phyloP scores from a whole-genome alignment of 768 basidiomycete species.

The Leucocoprinus birnbaumii region DNA sequence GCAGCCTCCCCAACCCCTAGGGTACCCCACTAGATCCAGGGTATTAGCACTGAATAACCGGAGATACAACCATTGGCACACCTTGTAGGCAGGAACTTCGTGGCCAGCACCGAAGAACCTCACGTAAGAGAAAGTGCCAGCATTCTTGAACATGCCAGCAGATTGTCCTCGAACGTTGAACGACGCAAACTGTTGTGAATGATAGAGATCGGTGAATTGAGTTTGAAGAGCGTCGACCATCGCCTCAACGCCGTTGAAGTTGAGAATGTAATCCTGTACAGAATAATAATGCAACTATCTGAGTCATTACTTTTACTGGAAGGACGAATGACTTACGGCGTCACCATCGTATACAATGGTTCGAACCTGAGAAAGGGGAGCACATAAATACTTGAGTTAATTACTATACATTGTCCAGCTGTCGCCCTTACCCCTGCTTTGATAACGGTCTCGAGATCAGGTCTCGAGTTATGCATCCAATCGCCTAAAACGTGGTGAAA shows the following conservation, averaged over 20 bases:
- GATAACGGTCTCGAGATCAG: conserved; percentile 53
- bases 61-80: conserved; percentile 5
- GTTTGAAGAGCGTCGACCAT: conserved; percentile 53
- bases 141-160: conserved; percentile 56
- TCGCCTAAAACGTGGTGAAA: conserved; percentile 33
- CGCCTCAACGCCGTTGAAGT: conserved; percentile 53
- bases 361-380: conserved; percentile 24
- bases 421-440: conserved; percentile 43
- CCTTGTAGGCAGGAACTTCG: conserved; percentile 46
- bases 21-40: conserved; percentile 27
- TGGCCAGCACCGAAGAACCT: conserved; percentile 48
- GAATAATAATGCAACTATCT: not conserved
- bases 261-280: conserved; percentile 54
- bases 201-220: conserved; percentile 37
- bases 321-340: conserved; percentile 33
- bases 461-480: conserved; percentile 53
- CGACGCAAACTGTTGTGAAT: conserved; percentile 38
- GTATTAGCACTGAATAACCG: not conserved
- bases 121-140: conserved; percentile 54
- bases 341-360: conserved; percentile 57
- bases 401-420: no score
- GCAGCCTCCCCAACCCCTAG: conserved; percentile 39
- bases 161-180: conserved; percentile 48
- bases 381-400: not conserved
- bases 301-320: not conserved